A percentile compares a stretch with the other conserved stretches of the same genome.
These are phyloP conservation scores for Scutellaria baicalensis DNA, from an alignment of 257 asterid genomes.

Conservation along the genomic window DNA sequence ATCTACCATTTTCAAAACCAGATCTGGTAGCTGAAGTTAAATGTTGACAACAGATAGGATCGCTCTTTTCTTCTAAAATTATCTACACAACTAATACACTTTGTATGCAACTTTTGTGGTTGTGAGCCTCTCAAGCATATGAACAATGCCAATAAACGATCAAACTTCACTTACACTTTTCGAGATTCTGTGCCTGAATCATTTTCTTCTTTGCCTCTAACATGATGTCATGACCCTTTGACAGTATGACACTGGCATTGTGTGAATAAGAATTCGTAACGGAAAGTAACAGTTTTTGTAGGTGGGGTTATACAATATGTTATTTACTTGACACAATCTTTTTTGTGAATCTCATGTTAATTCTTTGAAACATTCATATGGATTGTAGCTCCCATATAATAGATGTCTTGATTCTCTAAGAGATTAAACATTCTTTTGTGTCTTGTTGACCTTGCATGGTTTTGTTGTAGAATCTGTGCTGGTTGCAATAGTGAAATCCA, in stretches of 20 bases:
- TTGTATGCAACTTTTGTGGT: neutral
- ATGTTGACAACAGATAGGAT: neutral
- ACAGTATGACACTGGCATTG: no score
- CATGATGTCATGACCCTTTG: neutral
- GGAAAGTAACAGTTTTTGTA: neutral
- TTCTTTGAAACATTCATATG: neutral
- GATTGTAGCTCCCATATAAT: neutral
- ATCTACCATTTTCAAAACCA: neutral
- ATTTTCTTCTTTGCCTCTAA: neutral
- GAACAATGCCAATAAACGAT: neutral
- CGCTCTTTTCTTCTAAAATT: neutral
- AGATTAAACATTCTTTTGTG: neutral
- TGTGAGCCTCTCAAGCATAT: neutral
- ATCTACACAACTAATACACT: neutral
- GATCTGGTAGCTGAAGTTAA: neutral
- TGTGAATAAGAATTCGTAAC: no score
- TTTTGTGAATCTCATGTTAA: neutral
- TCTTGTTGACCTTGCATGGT: slow-evolving; percentile 3
- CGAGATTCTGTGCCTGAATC: neutral
- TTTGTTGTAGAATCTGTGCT: slow-evolving; percentile 64
- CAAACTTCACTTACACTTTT: neutral
- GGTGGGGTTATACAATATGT: no score
- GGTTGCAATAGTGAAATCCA: slow-evolving; percentile 87
- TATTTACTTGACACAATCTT: no score
- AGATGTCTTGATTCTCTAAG: neutral